Evolutionary conservation across 768 basidiomycete species (phyloP), one percentile per base, ranked within the genome.

Genomic region (Russula brevipes): DNA sequence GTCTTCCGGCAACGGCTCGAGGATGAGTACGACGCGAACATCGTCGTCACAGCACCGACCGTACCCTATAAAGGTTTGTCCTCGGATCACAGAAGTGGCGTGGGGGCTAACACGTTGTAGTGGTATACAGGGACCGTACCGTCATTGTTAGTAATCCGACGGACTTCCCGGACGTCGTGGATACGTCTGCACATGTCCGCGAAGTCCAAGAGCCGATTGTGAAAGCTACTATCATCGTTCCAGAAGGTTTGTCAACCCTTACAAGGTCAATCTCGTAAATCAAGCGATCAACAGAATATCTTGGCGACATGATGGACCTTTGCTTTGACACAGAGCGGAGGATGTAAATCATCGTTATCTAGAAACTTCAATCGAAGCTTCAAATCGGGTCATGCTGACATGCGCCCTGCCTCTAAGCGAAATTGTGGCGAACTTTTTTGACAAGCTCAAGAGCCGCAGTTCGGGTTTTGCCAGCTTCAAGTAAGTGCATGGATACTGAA

Each of bases 291-390:
- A 35, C 68, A 94, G 94, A 92, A 65, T 95, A 94, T 72, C 86
- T 97, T 39, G 96, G 96, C 8, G 88, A 89, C 50, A 94, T 99
- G 88, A 95, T 98, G 89, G 89, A 91, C 45, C 81, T 98, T 1
- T 97, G 94, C 72, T 90, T 85, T 72, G 79, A 5, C 92, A 91
- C 71, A 85, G 97, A 52, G 96, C 87, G 2, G 84, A 88, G 59
- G 84, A 91, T 52, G 74, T 96, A 57, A 88, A 94, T 44, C 88
- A 95, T 74, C 82, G 82, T 38, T 93, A 95, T 71, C 79, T 98
- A 19, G 93, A 96, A 57, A 73, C 79, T 49, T 80, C 81, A 41
- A 77, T 78, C 16, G 73, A 71, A 3, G 66, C 74, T 10, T 82
- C 85, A 17, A 77, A 87, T 8, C 85, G 93, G 31, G 82, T 90